Base-by-base conservation (phyloP, 768 basidiomycete species). In the Trametes gibbosa region DNA sequence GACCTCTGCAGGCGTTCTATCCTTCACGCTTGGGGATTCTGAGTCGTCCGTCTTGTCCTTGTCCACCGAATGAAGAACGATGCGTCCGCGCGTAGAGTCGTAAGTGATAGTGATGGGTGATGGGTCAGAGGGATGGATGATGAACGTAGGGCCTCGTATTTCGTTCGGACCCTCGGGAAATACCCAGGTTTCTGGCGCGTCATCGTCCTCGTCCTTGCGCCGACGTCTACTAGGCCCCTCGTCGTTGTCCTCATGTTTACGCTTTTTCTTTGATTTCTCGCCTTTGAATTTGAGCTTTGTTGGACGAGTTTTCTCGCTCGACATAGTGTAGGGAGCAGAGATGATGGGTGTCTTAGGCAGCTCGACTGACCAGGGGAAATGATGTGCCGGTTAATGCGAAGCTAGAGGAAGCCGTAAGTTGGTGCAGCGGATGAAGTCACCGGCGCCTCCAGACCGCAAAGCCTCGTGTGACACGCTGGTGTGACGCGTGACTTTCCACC, bases 271-370 rank as follows among this genome's bases (percentile, higher is more conserved):
- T 1, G 79, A 72, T 73, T 92, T 92, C 48, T 95, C 92, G 8
- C 92, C 92, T 69, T 95, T 95, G 75, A 95, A 95, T 65, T 85
- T 90, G 63, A 95, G 85, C 68, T 87, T 92, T 13, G 83, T 84
- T 2, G 89, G 81, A 62, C 87, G 86, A 29, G 85, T 78, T 69
- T 82, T 84, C 58, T 77, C 73, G 7, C 71, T 49, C 42, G 73
- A 70, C 76, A 76, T 76, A 60, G 46, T 32, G 5, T 32, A 32
- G 4, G 29, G 10, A 32, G 29, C 5, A 52, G 47, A 23, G 60
- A 42, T 43, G 24, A 23, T 37, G 23, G 42, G 45, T n/a, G n/a
- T n/a, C n/a, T n/a, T n/a, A n/a, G n/a, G n/a, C n/a, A n/a, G n/a
- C n/a, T n/a, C n/a, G n/a, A n/a, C n/a, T n/a, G n/a, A n/a, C n/a